Conservation (phyloP, 2,329 filamentous ascomycete species). For the Amauroascus verrucosus region DNA sequence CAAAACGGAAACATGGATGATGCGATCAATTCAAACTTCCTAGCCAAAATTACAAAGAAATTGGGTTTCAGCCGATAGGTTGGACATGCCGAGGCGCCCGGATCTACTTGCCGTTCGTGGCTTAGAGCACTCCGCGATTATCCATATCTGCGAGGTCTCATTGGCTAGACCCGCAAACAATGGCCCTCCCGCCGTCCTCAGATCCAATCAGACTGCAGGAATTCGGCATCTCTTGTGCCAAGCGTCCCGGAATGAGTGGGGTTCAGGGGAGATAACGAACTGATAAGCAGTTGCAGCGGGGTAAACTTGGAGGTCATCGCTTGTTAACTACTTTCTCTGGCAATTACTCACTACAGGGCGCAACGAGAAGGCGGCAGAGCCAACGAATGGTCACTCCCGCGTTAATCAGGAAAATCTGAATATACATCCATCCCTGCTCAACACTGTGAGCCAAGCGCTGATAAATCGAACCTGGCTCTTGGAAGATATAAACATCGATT, state of each 20-base stretch:
- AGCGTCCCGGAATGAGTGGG: not conserved
- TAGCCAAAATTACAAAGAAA: not conserved
- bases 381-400: not conserved
- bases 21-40: not conserved
- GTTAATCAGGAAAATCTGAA: not conserved
- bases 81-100: conserved; percentile 4
- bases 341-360: not conserved
- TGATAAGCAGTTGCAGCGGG: not conserved
- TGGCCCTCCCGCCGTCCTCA: not conserved
- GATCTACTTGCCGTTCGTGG: not conserved
- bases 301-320: not conserved
- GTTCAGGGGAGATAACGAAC: not conserved
- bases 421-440: not conserved
- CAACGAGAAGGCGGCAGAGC: not conserved
- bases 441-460: not conserved
- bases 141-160: not conserved
- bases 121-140: conserved; percentile 4
- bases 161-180: not conserved
- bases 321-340: not conserved
- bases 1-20: not conserved
- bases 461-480: not conserved
- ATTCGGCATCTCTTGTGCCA: not conserved
- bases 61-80: conserved; percentile 7
- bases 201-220: not conserved
- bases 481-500: not conserved